phyloP scores from a whole-genome alignment of 2,329 filamentous ascomycete species.

The Pestalotiopsis sp. region DNA sequence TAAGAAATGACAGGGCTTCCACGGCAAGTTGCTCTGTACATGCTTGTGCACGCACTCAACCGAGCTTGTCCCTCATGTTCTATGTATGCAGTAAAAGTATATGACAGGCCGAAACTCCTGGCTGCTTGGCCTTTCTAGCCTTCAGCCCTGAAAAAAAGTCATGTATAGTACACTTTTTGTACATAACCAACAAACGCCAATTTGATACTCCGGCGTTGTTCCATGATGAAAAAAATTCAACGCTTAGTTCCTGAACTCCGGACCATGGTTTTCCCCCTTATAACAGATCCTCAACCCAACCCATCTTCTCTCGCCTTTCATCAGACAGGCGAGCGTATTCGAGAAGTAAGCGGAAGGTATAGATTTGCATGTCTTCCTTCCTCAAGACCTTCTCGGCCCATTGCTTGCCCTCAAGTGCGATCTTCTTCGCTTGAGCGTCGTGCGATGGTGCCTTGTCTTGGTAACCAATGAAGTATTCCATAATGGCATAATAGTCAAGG shows the following conservation, averaged over 20 bases:
- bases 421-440: constrained; percentile 63
- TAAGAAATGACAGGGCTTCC: neutral
- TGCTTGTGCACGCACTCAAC: neutral
- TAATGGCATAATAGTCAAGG: constrained; percentile 70
- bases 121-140: neutral
- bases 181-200: constrained; percentile 2
- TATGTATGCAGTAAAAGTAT: neutral
- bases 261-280: neutral
- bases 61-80: neutral
- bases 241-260: neutral
- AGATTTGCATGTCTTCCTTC: constrained; percentile 75
- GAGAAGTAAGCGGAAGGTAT: constrained; percentile 65
- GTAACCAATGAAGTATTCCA: constrained; percentile 75
- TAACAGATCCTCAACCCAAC: constrained; percentile 56
- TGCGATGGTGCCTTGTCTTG: constrained; percentile 42
- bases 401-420: constrained; percentile 65
- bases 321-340: constrained; percentile 64
- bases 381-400: constrained; percentile 73
- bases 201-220: neutral
- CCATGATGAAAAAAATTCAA: neutral
- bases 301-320: constrained; percentile 54
- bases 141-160: neutral
- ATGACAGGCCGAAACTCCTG: neutral
- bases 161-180: constrained; percentile 6
- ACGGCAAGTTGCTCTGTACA: neutral